Evolutionary conservation across 2,329 filamentous ascomycete species (phyloP).

Genomic region (Trichoderma simmonsii): DNA sequence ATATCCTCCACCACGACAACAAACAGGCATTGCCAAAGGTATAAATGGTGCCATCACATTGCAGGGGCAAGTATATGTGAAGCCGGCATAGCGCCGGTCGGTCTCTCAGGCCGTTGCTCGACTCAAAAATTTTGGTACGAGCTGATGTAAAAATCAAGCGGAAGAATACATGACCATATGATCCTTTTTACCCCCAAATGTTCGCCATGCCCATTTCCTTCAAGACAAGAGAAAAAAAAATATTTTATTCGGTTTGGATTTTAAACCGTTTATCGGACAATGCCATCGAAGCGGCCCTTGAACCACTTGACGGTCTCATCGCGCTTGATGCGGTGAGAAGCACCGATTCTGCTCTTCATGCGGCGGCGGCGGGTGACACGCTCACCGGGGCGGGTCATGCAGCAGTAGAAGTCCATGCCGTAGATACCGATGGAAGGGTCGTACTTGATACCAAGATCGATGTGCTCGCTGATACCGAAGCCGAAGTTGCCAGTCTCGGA

Average conservation of each 20-base stretch:
- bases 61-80: slow-evolving; percentile 38
- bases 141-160: slow-evolving; percentile 47
- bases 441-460: slow-evolving; percentile 99
- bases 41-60: slow-evolving; percentile 34
- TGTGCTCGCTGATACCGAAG: slow-evolving; percentile 99
- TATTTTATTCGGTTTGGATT: slow-evolving; percentile 20
- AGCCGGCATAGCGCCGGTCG: slow-evolving; percentile 69
- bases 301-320: slow-evolving; percentile 97
- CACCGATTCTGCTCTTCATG: slow-evolving; percentile 79
- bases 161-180: slow-evolving; percentile 40
- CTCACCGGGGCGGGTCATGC: slow-evolving; percentile 99
- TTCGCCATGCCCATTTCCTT: slow-evolving; percentile 42
- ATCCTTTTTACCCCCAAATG: slow-evolving; percentile 30
- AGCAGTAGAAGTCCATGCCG: slow-evolving; percentile 99
- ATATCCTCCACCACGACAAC: neutral
- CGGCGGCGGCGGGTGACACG: slow-evolving; percentile 94
- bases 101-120: slow-evolving; percentile 69
- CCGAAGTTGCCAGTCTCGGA: slow-evolving; percentile 99
- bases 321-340: slow-evolving; percentile 89
- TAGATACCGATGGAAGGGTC: slow-evolving; percentile 98
- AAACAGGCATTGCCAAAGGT: neutral
- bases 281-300: slow-evolving; percentile 88
- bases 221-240: slow-evolving; percentile 34
- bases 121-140: slow-evolving; percentile 50
- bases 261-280: slow-evolving; percentile 77